These are phyloP conservation scores for Penicillium maclennaniae DNA, from an alignment of 495 filamentous ascomycete genomes.

Conservation along the genomic window DNA sequence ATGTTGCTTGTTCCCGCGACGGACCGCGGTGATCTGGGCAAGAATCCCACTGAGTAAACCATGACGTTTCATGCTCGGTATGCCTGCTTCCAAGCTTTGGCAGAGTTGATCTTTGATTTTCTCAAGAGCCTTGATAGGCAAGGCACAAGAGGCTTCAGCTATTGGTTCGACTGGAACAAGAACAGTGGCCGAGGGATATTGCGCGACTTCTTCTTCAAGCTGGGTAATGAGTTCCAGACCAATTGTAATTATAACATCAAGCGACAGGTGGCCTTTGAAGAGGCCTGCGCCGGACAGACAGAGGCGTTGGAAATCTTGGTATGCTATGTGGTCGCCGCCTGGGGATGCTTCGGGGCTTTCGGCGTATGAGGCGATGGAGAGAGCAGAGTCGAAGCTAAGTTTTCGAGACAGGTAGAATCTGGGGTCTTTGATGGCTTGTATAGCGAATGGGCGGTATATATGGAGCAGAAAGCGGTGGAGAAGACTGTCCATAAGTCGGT, in stretches of 20 bases:
- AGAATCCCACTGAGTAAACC: conserved; percentile 14
- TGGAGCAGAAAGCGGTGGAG: conserved; percentile 46
- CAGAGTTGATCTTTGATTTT: conserved; percentile 13
- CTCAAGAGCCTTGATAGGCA: conserved; percentile 16
- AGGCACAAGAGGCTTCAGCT: conserved; percentile 7
- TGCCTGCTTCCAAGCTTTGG: conserved; percentile 14
- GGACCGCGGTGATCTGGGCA: conserved; percentile 11
- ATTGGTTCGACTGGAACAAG: conserved; percentile 5
- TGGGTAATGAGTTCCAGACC: conserved; percentile 40
- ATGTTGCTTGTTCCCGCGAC: conserved; percentile 3
- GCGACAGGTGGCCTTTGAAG: conserved; percentile 36
- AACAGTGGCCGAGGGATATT: conserved; percentile 1
- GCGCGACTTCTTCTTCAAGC: conserved; percentile 21
- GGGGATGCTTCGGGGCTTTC: conserved; percentile 7
- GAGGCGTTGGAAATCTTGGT: conserved; percentile 30
- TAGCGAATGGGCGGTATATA: conserved; percentile 45
- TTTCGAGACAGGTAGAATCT: conserved; percentile 49
- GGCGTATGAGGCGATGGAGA: conserved; percentile 38
- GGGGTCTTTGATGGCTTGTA: conserved; percentile 37
- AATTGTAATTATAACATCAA: conserved; percentile 29
- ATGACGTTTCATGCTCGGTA: conserved; percentile 26
- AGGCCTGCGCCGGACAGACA: conserved; percentile 35
- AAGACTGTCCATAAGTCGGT: conserved; percentile 27
- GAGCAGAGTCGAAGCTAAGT: conserved; percentile 39
- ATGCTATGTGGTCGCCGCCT: conserved; percentile 20